A percentile compares a stretch with the other conserved stretches of the same genome.
Conservation (phyloP, 2,329 filamentous ascomycete genomes). For the Teratosphaeria viscida region DNA sequence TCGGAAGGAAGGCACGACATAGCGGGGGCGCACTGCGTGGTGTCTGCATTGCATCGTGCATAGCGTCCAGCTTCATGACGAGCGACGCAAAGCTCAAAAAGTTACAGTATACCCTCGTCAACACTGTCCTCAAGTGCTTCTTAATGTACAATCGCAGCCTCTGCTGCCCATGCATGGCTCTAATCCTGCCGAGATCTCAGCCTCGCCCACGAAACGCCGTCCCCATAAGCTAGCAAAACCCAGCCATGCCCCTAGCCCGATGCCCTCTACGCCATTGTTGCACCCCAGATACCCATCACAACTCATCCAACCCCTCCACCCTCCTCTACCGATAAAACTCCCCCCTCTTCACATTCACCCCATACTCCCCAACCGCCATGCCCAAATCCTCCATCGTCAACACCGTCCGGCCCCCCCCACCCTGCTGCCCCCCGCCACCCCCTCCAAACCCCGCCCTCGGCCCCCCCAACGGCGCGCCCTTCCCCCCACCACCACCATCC, state of each 20-base stretch:
- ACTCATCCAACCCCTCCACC: not conserved
- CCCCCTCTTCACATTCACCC: slow-evolving; percentile 91
- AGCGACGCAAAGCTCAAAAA: not conserved
- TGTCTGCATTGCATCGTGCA: not conserved
- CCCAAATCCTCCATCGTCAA: slow-evolving; percentile 97
- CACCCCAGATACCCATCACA: not conserved
- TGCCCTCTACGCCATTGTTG: not conserved
- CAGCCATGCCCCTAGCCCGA: not conserved
- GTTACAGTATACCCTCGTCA: not conserved
- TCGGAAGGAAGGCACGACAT: not conserved
- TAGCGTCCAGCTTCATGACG: not conserved
- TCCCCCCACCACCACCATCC: slow-evolving; percentile 16
- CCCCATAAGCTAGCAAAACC: not conserved
- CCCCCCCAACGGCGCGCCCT: slow-evolving; percentile 35
- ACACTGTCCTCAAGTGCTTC: not conserved
- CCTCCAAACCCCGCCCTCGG: slow-evolving; percentile 44
- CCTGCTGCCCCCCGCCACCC: slow-evolving; percentile 81
- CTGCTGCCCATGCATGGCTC: not conserved
- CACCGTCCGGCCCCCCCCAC: slow-evolving; percentile 83
- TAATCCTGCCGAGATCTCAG: not conserved
- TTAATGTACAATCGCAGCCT: not conserved
- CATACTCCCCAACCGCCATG: slow-evolving; percentile 96
- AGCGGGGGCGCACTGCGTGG: not conserved
- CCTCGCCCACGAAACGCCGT: not conserved
- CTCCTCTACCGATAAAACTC: slow-evolving; percentile 73